These are phyloP conservation scores for Poa annua DNA, from an alignment of 176 grass and related monocot genomes.

Conservation along the genomic window DNA sequence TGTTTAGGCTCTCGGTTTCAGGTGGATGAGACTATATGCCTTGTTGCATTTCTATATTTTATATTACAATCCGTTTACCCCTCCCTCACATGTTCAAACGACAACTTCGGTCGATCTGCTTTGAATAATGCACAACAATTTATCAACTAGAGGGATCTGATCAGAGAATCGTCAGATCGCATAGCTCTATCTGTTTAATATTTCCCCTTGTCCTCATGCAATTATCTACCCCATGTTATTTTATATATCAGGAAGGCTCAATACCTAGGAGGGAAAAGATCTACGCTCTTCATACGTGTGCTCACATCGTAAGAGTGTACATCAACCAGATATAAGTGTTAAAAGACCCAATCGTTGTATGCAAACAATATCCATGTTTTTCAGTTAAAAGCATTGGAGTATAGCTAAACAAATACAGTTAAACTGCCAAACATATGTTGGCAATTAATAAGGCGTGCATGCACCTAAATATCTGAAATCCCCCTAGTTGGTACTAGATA, in stretches of 20 bases:
- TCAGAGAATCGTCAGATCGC: slow-evolving; percentile 64
- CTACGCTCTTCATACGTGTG: neutral
- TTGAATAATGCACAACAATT: slow-evolving; percentile 11
- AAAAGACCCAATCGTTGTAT: neutral
- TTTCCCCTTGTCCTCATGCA: slow-evolving; percentile 40
- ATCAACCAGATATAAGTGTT: neutral
- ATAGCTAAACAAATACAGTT: neutral
- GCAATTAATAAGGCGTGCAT: no score
- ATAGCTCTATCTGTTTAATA: slow-evolving; percentile 38
- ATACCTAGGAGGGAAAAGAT: neutral
- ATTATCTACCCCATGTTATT: neutral
- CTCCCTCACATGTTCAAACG: slow-evolving; percentile 31
- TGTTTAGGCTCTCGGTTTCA: slow-evolving; percentile 46
- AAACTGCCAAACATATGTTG: neutral
- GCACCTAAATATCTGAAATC: neutral
- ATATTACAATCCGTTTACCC: neutral
- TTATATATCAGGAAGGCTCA: neutral
- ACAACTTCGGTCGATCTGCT: neutral
- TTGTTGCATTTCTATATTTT: neutral
- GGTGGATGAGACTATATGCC: slow-evolving; percentile 49
- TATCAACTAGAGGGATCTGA: slow-evolving; percentile 46
- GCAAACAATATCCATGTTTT: neutral
- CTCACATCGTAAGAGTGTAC: no score
- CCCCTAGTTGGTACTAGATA: neutral
- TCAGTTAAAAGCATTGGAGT: neutral